phyloP scores from a whole-genome alignment of 257 asterid species.

The Echium plantagineum region DNA sequence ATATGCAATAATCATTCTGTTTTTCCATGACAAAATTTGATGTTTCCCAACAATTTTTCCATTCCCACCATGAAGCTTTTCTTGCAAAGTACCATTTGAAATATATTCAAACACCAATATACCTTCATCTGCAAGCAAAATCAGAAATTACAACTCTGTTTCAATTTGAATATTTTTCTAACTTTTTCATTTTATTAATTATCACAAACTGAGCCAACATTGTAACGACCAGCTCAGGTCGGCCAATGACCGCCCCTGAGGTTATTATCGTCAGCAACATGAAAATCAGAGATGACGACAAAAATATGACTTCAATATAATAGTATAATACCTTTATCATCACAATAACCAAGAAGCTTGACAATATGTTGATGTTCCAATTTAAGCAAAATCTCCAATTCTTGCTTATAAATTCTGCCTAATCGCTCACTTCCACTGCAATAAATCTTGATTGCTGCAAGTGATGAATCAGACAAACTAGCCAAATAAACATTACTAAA shows the following conservation, averaged over 20 bases:
- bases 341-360: slow-evolving; percentile 40
- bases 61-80: slow-evolving; percentile 30
- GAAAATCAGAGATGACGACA: too few relatives aligned
- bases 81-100: slow-evolving; percentile 50
- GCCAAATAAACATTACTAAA: slow-evolving; percentile 64
- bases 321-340: slow-evolving; percentile 27
- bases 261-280: too few relatives aligned
- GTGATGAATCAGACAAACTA: slow-evolving; percentile 21
- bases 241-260: too few relatives aligned
- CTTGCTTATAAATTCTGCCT: slow-evolving; percentile 34
- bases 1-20: slow-evolving; percentile 45
- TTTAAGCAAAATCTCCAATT: slow-evolving; percentile 35
- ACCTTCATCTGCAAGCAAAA: slow-evolving; percentile 28
- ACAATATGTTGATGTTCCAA: slow-evolving; percentile 44
- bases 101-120: slow-evolving; percentile 38
- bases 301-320: neutral
- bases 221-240: too few relatives aligned
- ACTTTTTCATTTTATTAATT: neutral
- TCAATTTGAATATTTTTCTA: neutral
- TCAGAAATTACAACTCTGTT: neutral
- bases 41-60: neutral
- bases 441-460: slow-evolving; percentile 47
- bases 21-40: slow-evolving; percentile 34
- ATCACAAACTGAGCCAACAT: too few relatives aligned
- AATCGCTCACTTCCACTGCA: slow-evolving; percentile 50